Percentiles rank a stretch among this genome's conserved stretches.
phyloP scores from a whole-genome alignment of 192 early-diverging fungal species.

The Glomus cerebriforme region DNA sequence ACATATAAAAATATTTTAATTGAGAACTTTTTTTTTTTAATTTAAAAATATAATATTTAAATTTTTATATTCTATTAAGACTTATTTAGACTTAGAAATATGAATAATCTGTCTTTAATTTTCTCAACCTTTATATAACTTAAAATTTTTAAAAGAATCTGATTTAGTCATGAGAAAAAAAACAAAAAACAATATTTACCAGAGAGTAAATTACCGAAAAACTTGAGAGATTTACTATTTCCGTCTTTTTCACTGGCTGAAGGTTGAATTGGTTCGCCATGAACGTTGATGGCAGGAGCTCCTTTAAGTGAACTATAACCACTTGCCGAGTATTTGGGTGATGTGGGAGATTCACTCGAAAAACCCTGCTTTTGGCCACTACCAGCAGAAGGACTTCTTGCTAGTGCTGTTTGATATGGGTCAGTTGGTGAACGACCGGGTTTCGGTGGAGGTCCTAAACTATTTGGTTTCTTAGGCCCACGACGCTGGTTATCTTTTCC shows the following conservation, averaged over 20 bases:
- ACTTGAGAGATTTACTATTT: conserved; percentile 51
- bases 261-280: conserved; percentile 36
- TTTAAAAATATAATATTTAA: neutral
- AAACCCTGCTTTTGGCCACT: conserved; percentile 36
- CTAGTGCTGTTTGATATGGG: neutral
- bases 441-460: conserved; percentile 20
- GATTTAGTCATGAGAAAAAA: neutral
- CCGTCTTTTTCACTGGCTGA: conserved; percentile 28
- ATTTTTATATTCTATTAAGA: neutral
- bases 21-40: neutral
- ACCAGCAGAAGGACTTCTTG: conserved; percentile 23
- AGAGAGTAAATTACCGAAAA: conserved; percentile 54
- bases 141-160: neutral
- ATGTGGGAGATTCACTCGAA: conserved; percentile 35
- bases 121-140: neutral
- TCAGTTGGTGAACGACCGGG: neutral
- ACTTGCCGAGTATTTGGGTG: conserved; percentile 30
- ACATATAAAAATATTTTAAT: too few species aligned
- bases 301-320: conserved; percentile 36
- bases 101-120: too few species aligned
- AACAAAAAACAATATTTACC: conserved; percentile 32
- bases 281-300: conserved; percentile 38
- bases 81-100: too few species aligned
- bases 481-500: neutral
- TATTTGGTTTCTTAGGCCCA: conserved; percentile 12